A percentile compares a stretch with the other conserved stretches of the same genome.
Evolutionary conservation across 495 filamentous ascomycete species (phyloP).

Genomic region (Glutinoglossum americanum): DNA sequence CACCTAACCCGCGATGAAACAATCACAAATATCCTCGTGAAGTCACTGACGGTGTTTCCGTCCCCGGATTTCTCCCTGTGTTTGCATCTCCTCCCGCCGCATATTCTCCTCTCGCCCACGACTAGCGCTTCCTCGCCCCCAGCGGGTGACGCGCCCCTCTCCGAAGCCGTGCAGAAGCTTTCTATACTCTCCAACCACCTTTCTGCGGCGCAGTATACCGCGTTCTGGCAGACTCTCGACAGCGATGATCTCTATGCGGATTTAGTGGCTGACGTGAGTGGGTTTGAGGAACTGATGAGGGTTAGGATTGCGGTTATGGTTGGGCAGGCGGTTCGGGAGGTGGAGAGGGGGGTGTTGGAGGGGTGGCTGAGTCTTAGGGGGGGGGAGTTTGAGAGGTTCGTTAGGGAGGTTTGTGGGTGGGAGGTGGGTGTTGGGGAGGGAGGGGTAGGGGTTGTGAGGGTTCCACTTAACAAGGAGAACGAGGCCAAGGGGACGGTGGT

Average conservation of each 20-base stretch:
- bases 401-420: constrained; percentile 73
- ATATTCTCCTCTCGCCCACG: constrained; percentile 33
- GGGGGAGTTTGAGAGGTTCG: constrained; percentile 56
- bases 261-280: constrained; percentile 75
- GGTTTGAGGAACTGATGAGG: constrained; percentile 92
- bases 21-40: constrained; percentile 95
- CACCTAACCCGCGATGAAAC: constrained; percentile 92
- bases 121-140: no score
- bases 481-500: constrained; percentile 93
- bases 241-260: constrained; percentile 93
- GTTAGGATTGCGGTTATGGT: constrained; percentile 78
- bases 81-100: constrained; percentile 71
- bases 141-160: constrained; percentile 32
- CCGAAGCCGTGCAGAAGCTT: constrained; percentile 81
- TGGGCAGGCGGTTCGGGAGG: constrained; percentile 69
- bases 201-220: constrained; percentile 61
- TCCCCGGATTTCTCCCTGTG: constrained; percentile 85
- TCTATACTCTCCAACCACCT: constrained; percentile 65
- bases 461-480: constrained; percentile 92
- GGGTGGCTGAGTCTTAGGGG: constrained; percentile 66
- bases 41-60: constrained; percentile 93
- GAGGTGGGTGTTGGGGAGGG: constrained; percentile 28
- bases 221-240: constrained; percentile 87
- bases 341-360: constrained; percentile 55
- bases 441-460: constrained; percentile 24